Evolutionary conservation across 371 early-diverging fungal species (phyloP).

Genomic region (Mucor ambiguus): DNA sequence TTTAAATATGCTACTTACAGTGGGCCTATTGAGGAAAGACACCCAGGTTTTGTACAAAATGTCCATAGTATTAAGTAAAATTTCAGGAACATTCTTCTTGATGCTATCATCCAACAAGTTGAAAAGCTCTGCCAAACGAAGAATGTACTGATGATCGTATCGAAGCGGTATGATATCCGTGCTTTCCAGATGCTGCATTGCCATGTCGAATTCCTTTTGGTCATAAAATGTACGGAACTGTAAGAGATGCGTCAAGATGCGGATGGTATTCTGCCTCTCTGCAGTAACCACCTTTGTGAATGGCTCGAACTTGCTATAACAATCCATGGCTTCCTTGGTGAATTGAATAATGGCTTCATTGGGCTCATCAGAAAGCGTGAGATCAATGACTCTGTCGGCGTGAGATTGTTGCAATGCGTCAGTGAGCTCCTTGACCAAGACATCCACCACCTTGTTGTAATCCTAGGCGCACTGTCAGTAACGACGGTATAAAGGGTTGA

Average conservation of each 20-base stretch:
- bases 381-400: constrained; percentile 1
- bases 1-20: background rate
- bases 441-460: constrained; percentile 73
- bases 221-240: constrained; percentile 59
- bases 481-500: background rate
- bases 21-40: background rate
- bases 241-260: constrained; percentile 56
- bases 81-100: constrained; percentile 74
- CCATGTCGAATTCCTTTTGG: constrained; percentile 50
- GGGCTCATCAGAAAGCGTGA: constrained; percentile 2
- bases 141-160: constrained; percentile 55
- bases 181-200: constrained; percentile 11
- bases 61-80: constrained; percentile 75
- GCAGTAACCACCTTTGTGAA: constrained; percentile 42
- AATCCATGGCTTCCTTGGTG: constrained; percentile 48
- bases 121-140: constrained; percentile 68
- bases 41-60: constrained; percentile 54
- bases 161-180: constrained; percentile 64
- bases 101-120: constrained; percentile 68
- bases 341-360: constrained; percentile 41
- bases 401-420: constrained; percentile 54
- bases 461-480: constrained; percentile 37
- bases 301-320: constrained; percentile 53
- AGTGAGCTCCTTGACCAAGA: constrained; percentile 78
- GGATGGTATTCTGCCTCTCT: constrained; percentile 51